phyloP scores from a whole-genome alignment of 2,329 filamentous ascomycete species.

The Fusarium dimerum region DNA sequence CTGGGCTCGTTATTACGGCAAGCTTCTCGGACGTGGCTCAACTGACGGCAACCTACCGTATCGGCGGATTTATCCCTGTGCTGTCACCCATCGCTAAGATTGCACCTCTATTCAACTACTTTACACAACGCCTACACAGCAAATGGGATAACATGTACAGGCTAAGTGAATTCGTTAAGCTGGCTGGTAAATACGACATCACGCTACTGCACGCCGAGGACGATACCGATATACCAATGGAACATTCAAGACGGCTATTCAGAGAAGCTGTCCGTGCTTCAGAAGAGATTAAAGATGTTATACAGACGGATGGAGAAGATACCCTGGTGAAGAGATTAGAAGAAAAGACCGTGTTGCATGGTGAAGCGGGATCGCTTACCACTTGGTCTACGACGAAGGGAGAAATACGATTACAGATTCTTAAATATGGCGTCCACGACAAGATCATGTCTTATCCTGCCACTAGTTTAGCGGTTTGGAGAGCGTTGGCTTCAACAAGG shows the following conservation, averaged over 20 bases:
- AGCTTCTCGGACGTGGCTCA: slow-evolving; percentile 50
- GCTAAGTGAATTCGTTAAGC: slow-evolving; percentile 36
- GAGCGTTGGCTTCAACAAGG: slow-evolving; percentile 9
- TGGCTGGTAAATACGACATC: slow-evolving; percentile 35
- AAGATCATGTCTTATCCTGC: slow-evolving; percentile 52
- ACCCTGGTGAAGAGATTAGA: slow-evolving; percentile 6
- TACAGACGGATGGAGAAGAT: slow-evolving; percentile 3
- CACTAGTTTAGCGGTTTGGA: slow-evolving; percentile 44
- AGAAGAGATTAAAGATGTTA: slow-evolving; percentile 35
- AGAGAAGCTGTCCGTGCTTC: slow-evolving; percentile 48
- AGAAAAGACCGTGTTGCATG: slow-evolving; percentile 29
- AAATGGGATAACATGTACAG: slow-evolving; percentile 48
- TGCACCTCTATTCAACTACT: slow-evolving; percentile 41
- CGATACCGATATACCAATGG: slow-evolving; percentile 46
- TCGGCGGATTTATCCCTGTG: slow-evolving; percentile 37
- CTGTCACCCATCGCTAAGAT: slow-evolving; percentile 50
- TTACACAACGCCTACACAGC: slow-evolving; percentile 43
- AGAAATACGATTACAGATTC: slow-evolving; percentile 47
- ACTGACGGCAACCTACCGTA: slow-evolving; percentile 51
- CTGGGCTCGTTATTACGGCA: slow-evolving; percentile 50
- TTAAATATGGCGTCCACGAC: slow-evolving; percentile 53
- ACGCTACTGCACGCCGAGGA: slow-evolving; percentile 47
- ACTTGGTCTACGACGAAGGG: slow-evolving; percentile 46
- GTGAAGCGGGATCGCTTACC: slow-evolving; percentile 46
- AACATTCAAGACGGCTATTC: slow-evolving; percentile 46